phyloP scores from a whole-genome alignment of 768 basidiomycete species.

The Trametes maxima region DNA sequence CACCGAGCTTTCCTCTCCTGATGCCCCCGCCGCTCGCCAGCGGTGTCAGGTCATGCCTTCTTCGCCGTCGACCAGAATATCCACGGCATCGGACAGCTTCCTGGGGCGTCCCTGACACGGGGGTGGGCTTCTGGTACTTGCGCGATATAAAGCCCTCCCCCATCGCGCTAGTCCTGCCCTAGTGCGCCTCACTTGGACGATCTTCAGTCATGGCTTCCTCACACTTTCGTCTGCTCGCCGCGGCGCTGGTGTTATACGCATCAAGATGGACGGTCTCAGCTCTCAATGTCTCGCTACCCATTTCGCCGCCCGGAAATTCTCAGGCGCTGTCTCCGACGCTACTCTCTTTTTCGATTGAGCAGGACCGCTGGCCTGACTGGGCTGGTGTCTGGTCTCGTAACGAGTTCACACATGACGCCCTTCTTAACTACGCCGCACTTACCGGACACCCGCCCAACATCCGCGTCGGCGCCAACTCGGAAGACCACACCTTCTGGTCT shows the following conservation, averaged over 20 bases:
- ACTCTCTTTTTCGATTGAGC: slow-evolving; percentile 68
- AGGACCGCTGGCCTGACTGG: slow-evolving; percentile 75
- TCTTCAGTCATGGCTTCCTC: not conserved
- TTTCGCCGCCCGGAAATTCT: slow-evolving; percentile 40
- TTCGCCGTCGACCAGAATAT: not conserved
- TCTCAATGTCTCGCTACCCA: slow-evolving; percentile 43
- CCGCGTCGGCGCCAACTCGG: slow-evolving; percentile 56
- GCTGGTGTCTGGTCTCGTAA: slow-evolving; percentile 53
- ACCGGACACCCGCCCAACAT: slow-evolving; percentile 58
- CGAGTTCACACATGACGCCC: slow-evolving; percentile 59
- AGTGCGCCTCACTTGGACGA: not conserved
- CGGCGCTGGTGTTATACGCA: not conserved
- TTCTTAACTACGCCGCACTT: slow-evolving; percentile 56
- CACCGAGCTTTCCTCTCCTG: not conserved
- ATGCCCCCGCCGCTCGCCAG: slow-evolving; percentile 1
- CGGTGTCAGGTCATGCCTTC: slow-evolving; percentile 4
- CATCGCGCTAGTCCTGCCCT: not conserved
- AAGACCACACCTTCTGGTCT: slow-evolving; percentile 61
- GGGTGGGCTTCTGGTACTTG: not conserved
- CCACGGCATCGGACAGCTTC: slow-evolving; percentile 11
- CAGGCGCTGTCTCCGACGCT: slow-evolving; percentile 46
- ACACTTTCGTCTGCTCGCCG: not conserved
- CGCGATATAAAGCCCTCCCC: not conserved
- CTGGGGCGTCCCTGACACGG: not conserved
- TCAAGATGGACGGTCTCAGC: slow-evolving; percentile 10